Evolutionary conservation across 2,329 filamentous ascomycete species (phyloP).

Genomic region (Capronia americana): DNA sequence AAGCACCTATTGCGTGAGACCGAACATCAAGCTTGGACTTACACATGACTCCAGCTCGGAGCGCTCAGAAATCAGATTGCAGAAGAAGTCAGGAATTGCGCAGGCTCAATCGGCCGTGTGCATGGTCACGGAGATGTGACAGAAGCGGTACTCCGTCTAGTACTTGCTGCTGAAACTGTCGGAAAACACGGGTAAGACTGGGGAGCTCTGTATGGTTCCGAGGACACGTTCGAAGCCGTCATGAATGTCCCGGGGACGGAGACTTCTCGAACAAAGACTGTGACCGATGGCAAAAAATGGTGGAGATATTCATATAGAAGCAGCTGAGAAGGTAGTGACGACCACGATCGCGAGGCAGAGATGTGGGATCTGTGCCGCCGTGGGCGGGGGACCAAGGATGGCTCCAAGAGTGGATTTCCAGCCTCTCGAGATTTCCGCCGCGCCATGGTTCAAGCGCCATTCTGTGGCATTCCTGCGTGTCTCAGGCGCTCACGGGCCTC

Average conservation of each 20-base stretch:
- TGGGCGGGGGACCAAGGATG: background rate
- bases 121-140: conserved; percentile 2
- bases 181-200: background rate
- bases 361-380: background rate
- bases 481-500: background rate
- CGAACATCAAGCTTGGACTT: conserved; percentile 15
- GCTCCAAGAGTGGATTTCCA: background rate
- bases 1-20: conserved; percentile 14
- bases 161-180: conserved; percentile 1
- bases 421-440: conserved; percentile 1
- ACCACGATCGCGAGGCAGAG: background rate
- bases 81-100: conserved; percentile 1
- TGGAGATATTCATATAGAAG: background rate
- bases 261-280: background rate
- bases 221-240: background rate
- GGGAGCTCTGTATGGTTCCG: background rate
- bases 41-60: conserved; percentile 25
- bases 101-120: conserved; percentile 14
- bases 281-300: background rate
- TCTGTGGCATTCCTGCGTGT: background rate
- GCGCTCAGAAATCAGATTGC: background rate
- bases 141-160: background rate
- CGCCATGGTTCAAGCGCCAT: background rate
- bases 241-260: background rate
- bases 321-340: background rate